Evolutionary conservation across 257 asterid species (phyloP).

Genomic region (Buddleja alternifolia): DNA sequence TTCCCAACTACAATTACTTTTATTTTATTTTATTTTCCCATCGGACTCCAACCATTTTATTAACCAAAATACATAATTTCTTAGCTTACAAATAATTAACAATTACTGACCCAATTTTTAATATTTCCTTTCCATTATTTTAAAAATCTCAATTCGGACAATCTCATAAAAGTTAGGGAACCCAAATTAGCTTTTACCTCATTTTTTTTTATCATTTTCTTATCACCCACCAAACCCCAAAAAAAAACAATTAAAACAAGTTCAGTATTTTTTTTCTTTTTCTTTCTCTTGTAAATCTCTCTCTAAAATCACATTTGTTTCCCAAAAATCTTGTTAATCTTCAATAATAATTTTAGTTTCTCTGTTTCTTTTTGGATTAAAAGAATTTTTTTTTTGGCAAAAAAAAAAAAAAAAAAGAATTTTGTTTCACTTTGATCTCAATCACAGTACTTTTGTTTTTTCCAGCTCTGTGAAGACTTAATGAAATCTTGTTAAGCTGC

Average conservation of each 20-base stretch:
- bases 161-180: constrained; percentile 55
- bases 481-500: constrained; percentile 29
- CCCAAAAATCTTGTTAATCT: constrained; percentile 31
- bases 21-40: constrained; percentile 32
- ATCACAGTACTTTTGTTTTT: constrained; percentile 11
- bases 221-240: constrained; percentile 31
- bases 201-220: constrained; percentile 48
- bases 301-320: constrained; percentile 39
- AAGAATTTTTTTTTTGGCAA: neutral
- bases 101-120: constrained; percentile 51
- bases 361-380: constrained; percentile 16
- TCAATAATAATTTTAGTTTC: constrained; percentile 17
- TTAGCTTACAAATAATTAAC: constrained; percentile 46
- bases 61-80: constrained; percentile 87
- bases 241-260: constrained; percentile 45
- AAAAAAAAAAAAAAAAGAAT: constrained; percentile 27
- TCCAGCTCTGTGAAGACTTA: constrained; percentile 31
- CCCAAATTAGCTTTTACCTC: constrained; percentile 49
- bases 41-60: constrained; percentile 87
- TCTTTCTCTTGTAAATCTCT: constrained; percentile 34
- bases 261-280: too few species aligned
- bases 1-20: constrained; percentile 75
- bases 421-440: constrained; percentile 34
- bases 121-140: constrained; percentile 31
- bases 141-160: constrained; percentile 53